phyloP scores from a whole-genome alignment of 108 stramenopile species.

The Schizochytrium sp. region DNA sequence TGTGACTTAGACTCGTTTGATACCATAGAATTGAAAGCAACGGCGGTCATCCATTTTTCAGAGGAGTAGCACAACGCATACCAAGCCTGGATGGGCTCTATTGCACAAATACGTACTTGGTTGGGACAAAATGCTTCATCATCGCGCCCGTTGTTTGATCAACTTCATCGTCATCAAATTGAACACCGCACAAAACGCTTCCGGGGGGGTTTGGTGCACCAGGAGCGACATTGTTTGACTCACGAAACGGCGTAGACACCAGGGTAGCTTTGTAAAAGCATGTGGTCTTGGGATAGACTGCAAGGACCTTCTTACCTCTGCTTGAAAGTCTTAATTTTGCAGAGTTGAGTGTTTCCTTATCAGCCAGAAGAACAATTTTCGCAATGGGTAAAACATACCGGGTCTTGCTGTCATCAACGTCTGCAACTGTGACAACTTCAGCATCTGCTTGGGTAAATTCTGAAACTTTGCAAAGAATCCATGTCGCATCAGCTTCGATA shows the following conservation, averaged over 20 bases:
- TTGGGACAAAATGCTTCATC: slow-evolving; percentile 10
- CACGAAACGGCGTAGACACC: not conserved
- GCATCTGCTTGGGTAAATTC: not conserved
- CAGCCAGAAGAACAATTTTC: slow-evolving; percentile 22
- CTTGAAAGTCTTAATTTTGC: slow-evolving; percentile 1
- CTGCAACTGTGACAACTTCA: slow-evolving; percentile 40
- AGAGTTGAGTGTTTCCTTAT: slow-evolving; percentile 43
- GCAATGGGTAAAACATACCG: not conserved
- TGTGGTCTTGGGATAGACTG: slow-evolving; percentile 34
- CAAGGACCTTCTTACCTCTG: slow-evolving; percentile 1
- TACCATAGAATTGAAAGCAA: too few relatives aligned
- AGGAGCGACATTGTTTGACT: not conserved
- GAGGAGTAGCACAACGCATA: too few relatives aligned
- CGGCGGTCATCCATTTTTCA: too few relatives aligned
- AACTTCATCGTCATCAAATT: slow-evolving; percentile 45
- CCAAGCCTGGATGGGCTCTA: not conserved
- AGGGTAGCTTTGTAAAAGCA: slow-evolving; percentile 52
- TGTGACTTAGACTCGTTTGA: too few relatives aligned
- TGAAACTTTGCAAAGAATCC: slow-evolving; percentile 29
- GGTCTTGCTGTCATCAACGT: slow-evolving; percentile 37
- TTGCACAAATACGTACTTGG: slow-evolving; percentile 53
- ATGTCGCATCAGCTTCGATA: slow-evolving; percentile 3
- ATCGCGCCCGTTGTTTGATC: slow-evolving; percentile 12
- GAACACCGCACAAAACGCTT: slow-evolving; percentile 21
- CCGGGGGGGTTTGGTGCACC: not conserved